Evolutionary conservation across 2,329 filamentous ascomycete species (phyloP).

Genomic region (Penicillium crustosum): DNA sequence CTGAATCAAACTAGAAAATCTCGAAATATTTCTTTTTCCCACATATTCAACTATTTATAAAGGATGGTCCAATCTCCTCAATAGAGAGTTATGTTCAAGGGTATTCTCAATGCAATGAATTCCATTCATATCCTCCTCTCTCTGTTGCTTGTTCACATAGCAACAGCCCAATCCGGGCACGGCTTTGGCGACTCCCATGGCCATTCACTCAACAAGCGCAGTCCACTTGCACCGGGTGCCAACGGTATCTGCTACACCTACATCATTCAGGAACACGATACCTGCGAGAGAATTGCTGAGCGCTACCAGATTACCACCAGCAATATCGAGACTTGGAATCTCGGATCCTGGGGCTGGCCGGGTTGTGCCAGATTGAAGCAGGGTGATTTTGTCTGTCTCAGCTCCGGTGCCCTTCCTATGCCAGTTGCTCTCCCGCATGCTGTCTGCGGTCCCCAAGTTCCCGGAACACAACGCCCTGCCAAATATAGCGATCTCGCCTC

Average conservation of each 20-base stretch:
- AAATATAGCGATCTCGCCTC: slow-evolving; percentile 28
- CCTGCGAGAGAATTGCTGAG: slow-evolving; percentile 37
- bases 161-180: background rate
- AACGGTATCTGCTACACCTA: slow-evolving; percentile 44
- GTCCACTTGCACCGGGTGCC: slow-evolving; percentile 11
- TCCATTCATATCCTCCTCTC: background rate
- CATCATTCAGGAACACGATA: slow-evolving; percentile 35
- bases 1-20: no score
- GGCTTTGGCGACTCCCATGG: background rate
- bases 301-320: slow-evolving; percentile 36
- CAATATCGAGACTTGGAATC: slow-evolving; percentile 45
- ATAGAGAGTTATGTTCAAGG: background rate
- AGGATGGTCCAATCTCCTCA: background rate
- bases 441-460: slow-evolving; percentile 49
- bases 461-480: slow-evolving; percentile 38
- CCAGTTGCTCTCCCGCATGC: slow-evolving; percentile 41
- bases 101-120: background rate
- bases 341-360: slow-evolving; percentile 47
- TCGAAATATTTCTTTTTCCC: background rate
- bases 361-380: slow-evolving; percentile 39
- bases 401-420: slow-evolving; percentile 43
- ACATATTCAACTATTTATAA: background rate
- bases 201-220: background rate
- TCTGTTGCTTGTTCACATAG: background rate
- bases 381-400: slow-evolving; percentile 43